Evolutionary conservation across 352 stramenopile genomes (phyloP).

Genomic region (Phytophthora crassamura): DNA sequence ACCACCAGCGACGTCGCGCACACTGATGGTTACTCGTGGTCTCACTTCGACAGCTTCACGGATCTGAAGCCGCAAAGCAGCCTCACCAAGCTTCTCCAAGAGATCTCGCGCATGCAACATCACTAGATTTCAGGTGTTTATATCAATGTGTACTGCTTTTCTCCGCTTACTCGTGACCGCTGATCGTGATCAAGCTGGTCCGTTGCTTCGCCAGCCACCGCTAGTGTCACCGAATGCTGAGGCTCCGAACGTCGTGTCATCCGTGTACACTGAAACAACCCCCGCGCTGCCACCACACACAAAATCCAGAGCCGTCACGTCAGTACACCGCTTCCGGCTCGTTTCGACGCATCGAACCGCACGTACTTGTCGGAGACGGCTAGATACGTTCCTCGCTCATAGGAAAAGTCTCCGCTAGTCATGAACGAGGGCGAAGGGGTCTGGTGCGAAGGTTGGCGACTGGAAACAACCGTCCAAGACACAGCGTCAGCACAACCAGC

Average conservation of each 20-base stretch:
- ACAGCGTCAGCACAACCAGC: background rate
- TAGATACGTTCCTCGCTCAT: slow-evolving; percentile 49
- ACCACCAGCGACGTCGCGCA: slow-evolving; percentile 48
- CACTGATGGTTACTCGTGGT: slow-evolving; percentile 85
- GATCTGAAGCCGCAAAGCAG: slow-evolving; percentile 49
- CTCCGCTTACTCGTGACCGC: background rate
- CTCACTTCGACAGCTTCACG: slow-evolving; percentile 77
- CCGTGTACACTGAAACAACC: slow-evolving; percentile 65
- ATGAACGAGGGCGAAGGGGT: slow-evolving; percentile 52
- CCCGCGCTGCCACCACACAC: slow-evolving; percentile 41
- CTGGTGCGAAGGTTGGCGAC: slow-evolving; percentile 34
- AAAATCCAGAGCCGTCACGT: background rate
- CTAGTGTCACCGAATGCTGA: slow-evolving; percentile 24
- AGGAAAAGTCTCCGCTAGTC: slow-evolving; percentile 79
- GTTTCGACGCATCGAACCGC: background rate
- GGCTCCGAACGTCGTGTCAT: slow-evolving; percentile 25
- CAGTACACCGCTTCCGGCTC: slow-evolving; percentile 7
- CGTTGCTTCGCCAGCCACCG: slow-evolving; percentile 18
- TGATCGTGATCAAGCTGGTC: slow-evolving; percentile 1
- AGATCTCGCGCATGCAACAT: slow-evolving; percentile 67
- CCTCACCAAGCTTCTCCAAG: slow-evolving; percentile 64
- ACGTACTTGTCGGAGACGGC: slow-evolving; percentile 82
- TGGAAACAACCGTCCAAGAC: slow-evolving; percentile 6
- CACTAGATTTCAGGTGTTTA: slow-evolving; percentile 29
- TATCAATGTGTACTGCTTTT: slow-evolving; percentile 22